A percentile compares a stretch with the other conserved stretches of the same genome.
Conservation (phyloP, 108 stramenopile species). For the Pseudonitzschia delicatissima region DNA sequence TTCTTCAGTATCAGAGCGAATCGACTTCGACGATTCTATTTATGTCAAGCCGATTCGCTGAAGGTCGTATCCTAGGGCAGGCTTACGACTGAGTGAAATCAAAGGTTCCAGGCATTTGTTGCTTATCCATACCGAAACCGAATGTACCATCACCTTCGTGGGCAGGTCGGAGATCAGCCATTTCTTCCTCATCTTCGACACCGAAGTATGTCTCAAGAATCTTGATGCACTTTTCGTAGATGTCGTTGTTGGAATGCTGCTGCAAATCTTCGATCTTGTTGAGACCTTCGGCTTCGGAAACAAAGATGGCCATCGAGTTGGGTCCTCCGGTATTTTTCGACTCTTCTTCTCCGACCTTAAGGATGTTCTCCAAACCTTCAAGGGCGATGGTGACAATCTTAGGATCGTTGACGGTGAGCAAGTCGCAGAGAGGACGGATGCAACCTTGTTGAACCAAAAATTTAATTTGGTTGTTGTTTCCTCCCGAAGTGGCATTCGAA, state of each 20-base stretch:
- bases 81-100: slow-evolving; percentile 37
- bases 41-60: background rate
- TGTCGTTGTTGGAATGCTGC: slow-evolving; percentile 91
- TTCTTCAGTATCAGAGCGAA: slow-evolving; percentile 3
- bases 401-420: slow-evolving; percentile 86
- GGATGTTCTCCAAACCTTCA: slow-evolving; percentile 98
- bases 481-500: slow-evolving; percentile 97
- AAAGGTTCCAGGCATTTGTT: slow-evolving; percentile 30
- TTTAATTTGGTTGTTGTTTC: slow-evolving; percentile 91
- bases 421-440: slow-evolving; percentile 92
- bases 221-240: slow-evolving; percentile 89
- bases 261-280: slow-evolving; percentile 93
- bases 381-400: slow-evolving; percentile 97
- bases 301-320: slow-evolving; percentile 90
- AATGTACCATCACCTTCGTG: slow-evolving; percentile 71
- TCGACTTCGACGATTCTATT: background rate
- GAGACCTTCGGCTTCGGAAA: slow-evolving; percentile 93
- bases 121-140: slow-evolving; percentile 60
- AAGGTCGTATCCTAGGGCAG: background rate
- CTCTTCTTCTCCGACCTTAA: slow-evolving; percentile 94
- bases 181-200: slow-evolving; percentile 90
- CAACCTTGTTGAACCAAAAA: slow-evolving; percentile 92
- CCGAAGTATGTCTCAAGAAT: slow-evolving; percentile 94
- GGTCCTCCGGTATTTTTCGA: slow-evolving; percentile 65
- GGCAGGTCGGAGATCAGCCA: slow-evolving; percentile 61